Conservation (phyloP, 306 rosid species). For the Phaseolus lunatus region DNA sequence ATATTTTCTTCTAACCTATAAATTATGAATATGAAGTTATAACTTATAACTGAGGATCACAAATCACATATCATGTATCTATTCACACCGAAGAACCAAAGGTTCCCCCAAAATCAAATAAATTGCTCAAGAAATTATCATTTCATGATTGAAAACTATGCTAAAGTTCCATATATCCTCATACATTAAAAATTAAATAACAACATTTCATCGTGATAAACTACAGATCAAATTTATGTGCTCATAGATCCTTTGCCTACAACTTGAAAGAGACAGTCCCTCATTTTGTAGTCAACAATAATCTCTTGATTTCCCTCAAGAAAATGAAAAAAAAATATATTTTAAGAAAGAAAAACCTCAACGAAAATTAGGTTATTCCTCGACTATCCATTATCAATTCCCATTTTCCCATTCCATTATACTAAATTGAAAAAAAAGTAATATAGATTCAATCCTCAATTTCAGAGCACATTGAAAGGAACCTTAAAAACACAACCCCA, state of each 20-base stretch:
- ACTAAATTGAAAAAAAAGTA: constrained; percentile 12
- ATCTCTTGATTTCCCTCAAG: neutral
- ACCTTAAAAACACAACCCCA: constrained; percentile 7
- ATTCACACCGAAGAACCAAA: neutral
- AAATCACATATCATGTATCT: constrained; percentile 22
- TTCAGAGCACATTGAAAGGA: neutral
- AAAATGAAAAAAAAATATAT: constrained; percentile 7
- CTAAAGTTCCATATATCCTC: neutral
- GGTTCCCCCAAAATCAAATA: constrained; percentile 3
- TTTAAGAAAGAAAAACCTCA: neutral
- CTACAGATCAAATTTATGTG: neutral
- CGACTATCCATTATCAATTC: neutral
- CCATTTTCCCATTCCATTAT: neutral
- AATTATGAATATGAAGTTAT: constrained; percentile 25
- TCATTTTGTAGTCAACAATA: neutral
- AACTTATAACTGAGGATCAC: constrained; percentile 9
- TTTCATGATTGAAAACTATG: constrained; percentile 15
- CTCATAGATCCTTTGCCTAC: constrained; percentile 1
- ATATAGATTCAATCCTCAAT: constrained; percentile 6
- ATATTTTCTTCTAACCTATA: neutral
- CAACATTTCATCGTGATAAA: neutral
- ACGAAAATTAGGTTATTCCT: neutral
- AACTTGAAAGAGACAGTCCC: neutral
- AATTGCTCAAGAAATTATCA: neutral
- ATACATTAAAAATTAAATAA: constrained; percentile 10